Base-by-base conservation (phyloP, 345 rosid genomes). In the Salix suchowensis region DNA sequence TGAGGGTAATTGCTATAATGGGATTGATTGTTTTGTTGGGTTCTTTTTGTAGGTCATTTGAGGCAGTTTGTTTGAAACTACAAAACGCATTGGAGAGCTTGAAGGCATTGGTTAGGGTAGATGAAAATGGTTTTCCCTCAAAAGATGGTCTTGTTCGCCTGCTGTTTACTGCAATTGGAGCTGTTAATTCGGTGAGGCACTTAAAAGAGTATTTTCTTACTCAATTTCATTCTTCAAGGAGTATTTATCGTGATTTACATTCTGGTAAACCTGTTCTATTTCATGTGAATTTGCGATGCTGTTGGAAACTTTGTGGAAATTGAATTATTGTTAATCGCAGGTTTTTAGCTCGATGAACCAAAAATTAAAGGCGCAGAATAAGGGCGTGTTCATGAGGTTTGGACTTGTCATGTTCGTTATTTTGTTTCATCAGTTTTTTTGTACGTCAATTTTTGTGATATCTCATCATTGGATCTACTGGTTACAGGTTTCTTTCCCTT, bases 1-100 rank as follows among this genome's bases (percentile, higher is more conserved):
- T 54, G 18, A 50, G 73, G 73, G 50, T 39, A 24, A n/a, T n/a
- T 58, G 23, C 11, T 55, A 19, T 58, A 32, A 39, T 68, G 67
- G 65, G 40, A 28, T 77, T 79, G 80, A 70, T 73, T 60, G 67
- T 76, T 36, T 58, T 18, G 30, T 44, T 61, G 58, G 34, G 64
- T 52, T 78, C 42, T 74, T 70, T 58, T 78, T 86, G 87, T 89
- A 96, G 99, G 78, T 90, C 92, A 52, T 90, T 94, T 39, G 87
- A 81, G 73, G 92, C 64, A 77, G 91, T 85, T 66, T 89, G 97
- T 82, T 83, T 84, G 34, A 87, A 81, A 71, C 87, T 96, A 69
- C 85, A 82, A 60, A 81, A 78, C 32, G 82, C 91, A 82, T 80
- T 96, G 83, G 90, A 91, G 82, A 86, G 89, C 81, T 77, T 96